Conservation (phyloP, 495 filamentous ascomycete species). For the Aspergillus coremiiformis region DNA sequence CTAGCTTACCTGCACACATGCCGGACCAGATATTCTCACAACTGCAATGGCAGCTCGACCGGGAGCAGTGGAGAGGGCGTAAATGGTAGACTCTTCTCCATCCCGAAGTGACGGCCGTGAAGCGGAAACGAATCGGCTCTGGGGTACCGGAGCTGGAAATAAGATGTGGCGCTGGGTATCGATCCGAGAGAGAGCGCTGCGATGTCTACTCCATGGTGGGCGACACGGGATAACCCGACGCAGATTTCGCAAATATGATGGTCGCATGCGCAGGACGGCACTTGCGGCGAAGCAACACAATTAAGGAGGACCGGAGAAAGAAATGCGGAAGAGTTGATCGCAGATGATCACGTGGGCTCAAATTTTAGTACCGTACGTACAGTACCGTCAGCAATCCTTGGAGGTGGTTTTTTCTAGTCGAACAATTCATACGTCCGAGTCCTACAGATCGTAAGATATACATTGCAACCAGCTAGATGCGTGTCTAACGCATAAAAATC, state of each 20-base stretch:
- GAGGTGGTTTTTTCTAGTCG: too few species aligned
- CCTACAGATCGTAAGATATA: neutral
- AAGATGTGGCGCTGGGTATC: slow-evolving; percentile 11
- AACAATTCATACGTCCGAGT: too few species aligned
- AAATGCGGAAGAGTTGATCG: neutral
- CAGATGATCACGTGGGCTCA: neutral
- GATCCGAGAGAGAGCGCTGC: neutral
- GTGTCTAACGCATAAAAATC: neutral
- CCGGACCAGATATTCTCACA: slow-evolving; percentile 77
- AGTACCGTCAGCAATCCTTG: too few species aligned
- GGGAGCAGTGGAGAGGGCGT: slow-evolving; percentile 80
- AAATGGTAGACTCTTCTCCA: slow-evolving; percentile 65
- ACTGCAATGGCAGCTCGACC: slow-evolving; percentile 89
- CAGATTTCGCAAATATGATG: slow-evolving; percentile 13
- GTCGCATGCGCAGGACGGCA: slow-evolving; percentile 28
- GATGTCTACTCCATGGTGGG: slow-evolving; percentile 17
- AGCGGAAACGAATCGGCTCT: slow-evolving; percentile 22
- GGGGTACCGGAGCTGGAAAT: slow-evolving; percentile 2
- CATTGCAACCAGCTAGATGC: neutral
- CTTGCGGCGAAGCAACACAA: neutral
- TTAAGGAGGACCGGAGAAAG: neutral
- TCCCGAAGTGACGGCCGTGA: slow-evolving; percentile 20
- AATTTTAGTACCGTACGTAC: too few species aligned
- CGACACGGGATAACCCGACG: slow-evolving; percentile 23
- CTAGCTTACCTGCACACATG: slow-evolving; percentile 55